Base-by-base conservation (phyloP, 2,329 filamentous ascomycete species). In the Exophiala mesophila region DNA sequence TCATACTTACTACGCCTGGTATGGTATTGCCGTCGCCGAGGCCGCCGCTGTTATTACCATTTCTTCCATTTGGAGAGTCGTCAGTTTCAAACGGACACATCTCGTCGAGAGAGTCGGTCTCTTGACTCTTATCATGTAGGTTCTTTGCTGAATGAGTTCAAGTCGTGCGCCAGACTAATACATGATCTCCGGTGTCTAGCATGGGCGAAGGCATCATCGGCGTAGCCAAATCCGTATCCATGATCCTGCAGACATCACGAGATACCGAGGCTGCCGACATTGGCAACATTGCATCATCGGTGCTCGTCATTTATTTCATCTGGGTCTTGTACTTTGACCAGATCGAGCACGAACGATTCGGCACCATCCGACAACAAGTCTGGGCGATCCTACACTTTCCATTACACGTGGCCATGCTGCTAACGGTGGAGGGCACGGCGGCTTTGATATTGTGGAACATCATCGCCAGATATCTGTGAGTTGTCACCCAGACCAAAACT, bases 241-340 rank as follows among this genome's bases (percentile, higher is more conserved):
- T 44, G 17, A 46, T 47, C 40, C 8, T 46, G 20, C 13, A 46
- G 30, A 17, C 37, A 30, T 38, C 42, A 16, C 19, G 45, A 15
- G 26, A 36, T 4, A 38, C 65, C 57, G 37, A 65, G 61, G 59
- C 57, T 61, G 29, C 63, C 61, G 52, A 63, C 62, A 36, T 45
- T 64, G 44, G 62, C 26, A 61, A 55, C 4, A 62, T 60, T 56
- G 62, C 66, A 42, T 62, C 66, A 57, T 52, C 59, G 39, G 31
- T 39, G 8, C 16, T 44, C 18, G 17, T 44, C n/a, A 49, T 45
- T 31, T 68, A 73, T 46, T 73, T 83, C 40, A 69, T 83, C 52
- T 83, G 77, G 75, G 77, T 81, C 60, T 64, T 74, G 4, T 80
- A 81, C 56, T 77, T 77, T 37, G 72, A 78, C 45, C 71, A 80